phyloP scores from a whole-genome alignment of 2,329 filamentous ascomycete genomes.

The Colletotrichum euphorbiae region DNA sequence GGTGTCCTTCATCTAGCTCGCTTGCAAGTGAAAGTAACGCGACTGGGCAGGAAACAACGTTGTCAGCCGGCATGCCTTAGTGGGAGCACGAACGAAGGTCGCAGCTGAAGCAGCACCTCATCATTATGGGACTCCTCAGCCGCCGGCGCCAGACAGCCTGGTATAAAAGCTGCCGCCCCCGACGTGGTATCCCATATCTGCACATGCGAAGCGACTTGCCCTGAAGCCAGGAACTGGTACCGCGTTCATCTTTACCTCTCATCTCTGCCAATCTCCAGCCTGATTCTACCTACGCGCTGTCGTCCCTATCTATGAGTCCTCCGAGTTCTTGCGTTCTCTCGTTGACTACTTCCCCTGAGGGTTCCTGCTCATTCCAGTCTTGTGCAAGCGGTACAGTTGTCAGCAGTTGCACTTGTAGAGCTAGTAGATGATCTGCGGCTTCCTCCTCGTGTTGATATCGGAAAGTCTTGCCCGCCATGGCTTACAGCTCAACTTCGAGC shows the following conservation, averaged over 20 bases:
- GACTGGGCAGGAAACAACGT: not conserved
- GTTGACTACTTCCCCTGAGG: too few relatives aligned
- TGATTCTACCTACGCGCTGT: not conserved
- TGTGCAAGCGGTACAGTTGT: not conserved
- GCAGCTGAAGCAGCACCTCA: not conserved
- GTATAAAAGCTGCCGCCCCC: slow-evolving; percentile 8
- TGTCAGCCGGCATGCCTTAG: slow-evolving; percentile 4
- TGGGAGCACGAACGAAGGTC: not conserved
- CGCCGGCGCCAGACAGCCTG: not conserved
- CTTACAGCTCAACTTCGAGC: slow-evolving; percentile 17
- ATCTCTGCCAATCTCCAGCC: not conserved
- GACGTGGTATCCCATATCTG: not conserved
- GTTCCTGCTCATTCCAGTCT: too few relatives aligned
- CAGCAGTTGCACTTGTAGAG: not conserved
- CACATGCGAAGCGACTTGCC: too few relatives aligned
- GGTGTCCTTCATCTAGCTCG: not conserved
- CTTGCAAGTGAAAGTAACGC: not conserved
- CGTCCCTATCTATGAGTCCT: not conserved
- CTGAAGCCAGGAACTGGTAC: too few relatives aligned
- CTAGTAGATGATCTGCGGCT: not conserved
- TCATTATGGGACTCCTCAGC: slow-evolving; percentile 11
- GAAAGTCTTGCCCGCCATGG: slow-evolving; percentile 4
- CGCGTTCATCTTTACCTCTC: not conserved
- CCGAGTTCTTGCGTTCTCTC: too few relatives aligned
- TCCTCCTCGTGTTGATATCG: too few relatives aligned